Base-by-base conservation (phyloP, 2,329 filamentous ascomycete species). In the Allantophomopsis lycopodina region DNA sequence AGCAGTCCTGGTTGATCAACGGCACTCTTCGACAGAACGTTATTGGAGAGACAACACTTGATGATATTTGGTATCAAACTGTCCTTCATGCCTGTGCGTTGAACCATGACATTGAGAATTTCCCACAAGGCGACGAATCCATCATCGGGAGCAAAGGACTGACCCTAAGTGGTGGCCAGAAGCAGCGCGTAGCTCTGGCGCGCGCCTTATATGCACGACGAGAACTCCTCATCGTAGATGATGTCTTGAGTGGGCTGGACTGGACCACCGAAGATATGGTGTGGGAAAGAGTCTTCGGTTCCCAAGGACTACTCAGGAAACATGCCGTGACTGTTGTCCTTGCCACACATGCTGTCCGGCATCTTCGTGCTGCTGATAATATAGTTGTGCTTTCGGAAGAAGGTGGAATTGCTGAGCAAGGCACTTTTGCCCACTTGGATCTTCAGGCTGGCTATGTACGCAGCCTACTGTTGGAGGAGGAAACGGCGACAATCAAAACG, bases 101-200 rank as follows among this genome's bases (percentile, higher is more conserved):
- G 5, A 60, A 68, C 13, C 64, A 70, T 1, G 77, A 82, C 58
- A 59, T 82, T 10, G 71, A 74, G 20, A 76, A 76, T 61, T 63
- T 78, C 20, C 76, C 72, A 1, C 65, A 66, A 41, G 73, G 70
- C 32, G 77, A 80, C 48, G 56, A 64, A 46, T 79, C 77, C 0
- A 73, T 78, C 50, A 79, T 82, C 48, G 77, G 77, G 30, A 76
- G 80, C 50, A 68, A 74, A 45, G 77, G 77, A 38, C 79, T 81
- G 45, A 81, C 73, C 0, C 66, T 82, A 0, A 79, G 73, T 34
- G 77, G 77, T 38, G 77, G 77, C 2, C 77, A 82, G 53, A 41
- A 80, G 52, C 75, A 79, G 50, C 69, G 78, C 5, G 55, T 83
- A 47, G 79, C 79, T 46, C 79, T 83, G 48, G 77, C 77, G 15